phyloP scores from a whole-genome alignment of 1,284 basidiomycete genomes.

The Cystobasidiaceae sp. region DNA sequence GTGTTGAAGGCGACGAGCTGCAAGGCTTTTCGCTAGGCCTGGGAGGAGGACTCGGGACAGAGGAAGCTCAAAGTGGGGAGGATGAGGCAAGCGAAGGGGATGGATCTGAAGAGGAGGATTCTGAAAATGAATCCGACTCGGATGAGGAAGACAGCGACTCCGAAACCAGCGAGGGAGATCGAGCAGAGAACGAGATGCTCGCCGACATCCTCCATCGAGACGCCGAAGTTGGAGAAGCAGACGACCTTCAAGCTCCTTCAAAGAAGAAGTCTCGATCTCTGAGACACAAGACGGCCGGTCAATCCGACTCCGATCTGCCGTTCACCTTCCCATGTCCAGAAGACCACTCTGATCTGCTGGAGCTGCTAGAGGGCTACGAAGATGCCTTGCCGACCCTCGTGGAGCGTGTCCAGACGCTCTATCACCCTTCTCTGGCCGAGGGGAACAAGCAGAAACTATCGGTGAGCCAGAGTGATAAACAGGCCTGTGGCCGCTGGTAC shows the following conservation, averaged over 20 bases:
- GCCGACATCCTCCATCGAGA: constrained; percentile 30
- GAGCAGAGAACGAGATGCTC: constrained; percentile 41
- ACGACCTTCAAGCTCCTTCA: constrained; percentile 33
- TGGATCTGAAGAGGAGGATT: constrained; percentile 53
- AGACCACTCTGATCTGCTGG: constrained; percentile 80
- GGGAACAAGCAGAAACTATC: constrained; percentile 91
- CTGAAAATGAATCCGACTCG: constrained; percentile 39
- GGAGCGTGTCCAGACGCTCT: constrained; percentile 81
- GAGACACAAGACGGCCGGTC: constrained; percentile 20
- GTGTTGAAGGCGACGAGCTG: constrained; percentile 53
- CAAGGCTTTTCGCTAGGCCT: constrained; percentile 45
- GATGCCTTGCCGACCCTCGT: constrained; percentile 71
- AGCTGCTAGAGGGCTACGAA: constrained; percentile 63
- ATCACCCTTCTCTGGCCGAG: constrained; percentile 82
- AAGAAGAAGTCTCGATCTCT: background rate
- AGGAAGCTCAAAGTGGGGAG: background rate
- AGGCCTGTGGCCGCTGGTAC: constrained; percentile 1
- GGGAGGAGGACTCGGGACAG: constrained; percentile 17
- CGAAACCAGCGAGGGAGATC: constrained; percentile 51
- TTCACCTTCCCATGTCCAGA: constrained; percentile 87
- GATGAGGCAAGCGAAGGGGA: constrained; percentile 56
- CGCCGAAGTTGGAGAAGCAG: constrained; percentile 41
- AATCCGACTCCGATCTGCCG: constrained; percentile 58
- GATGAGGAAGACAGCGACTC: constrained; percentile 45
- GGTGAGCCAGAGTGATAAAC: constrained; percentile 50